phyloP scores from a whole-genome alignment of 441 rosid genomes.

The Macaranga tanarius region DNA sequence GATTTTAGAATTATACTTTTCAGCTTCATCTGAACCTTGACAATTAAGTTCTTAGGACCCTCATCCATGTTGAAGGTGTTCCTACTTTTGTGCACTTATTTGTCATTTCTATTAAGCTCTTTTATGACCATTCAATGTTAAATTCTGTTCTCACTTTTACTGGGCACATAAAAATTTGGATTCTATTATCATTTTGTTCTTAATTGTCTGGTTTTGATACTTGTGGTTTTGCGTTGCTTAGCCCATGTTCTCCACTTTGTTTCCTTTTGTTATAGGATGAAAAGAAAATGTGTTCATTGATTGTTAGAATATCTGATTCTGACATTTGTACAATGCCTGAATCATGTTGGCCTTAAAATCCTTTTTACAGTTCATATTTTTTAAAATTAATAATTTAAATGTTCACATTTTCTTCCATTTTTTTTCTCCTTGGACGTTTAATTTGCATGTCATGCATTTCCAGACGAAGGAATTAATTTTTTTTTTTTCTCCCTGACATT shows the following conservation, averaged over 20 bases:
- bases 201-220: not conserved
- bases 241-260: not conserved
- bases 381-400: not conserved
- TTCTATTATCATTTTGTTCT: not conserved
- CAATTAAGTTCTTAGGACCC: not conserved
- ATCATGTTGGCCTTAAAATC: constrained; percentile 8
- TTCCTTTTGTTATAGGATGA: not conserved
- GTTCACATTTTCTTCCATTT: not conserved
- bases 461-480: not conserved
- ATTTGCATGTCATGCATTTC: not conserved
- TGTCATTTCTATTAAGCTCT: not conserved
- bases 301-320: constrained; percentile 7
- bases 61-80: not conserved
- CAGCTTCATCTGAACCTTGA: not conserved
- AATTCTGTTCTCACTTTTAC: not conserved
- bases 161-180: not conserved
- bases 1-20: not conserved
- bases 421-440: not conserved
- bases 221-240: not conserved
- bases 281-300: not conserved
- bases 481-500: constrained; percentile 6
- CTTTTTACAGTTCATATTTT: not conserved
- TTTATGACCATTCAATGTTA: constrained; percentile 3
- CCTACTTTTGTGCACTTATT: not conserved
- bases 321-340: not conserved